Percentiles rank a stretch among this genome's conserved stretches.
These are phyloP conservation scores for Podila verticillata DNA, from an alignment of 192 early-diverging fungal genomes.

Conservation along the genomic window DNA sequence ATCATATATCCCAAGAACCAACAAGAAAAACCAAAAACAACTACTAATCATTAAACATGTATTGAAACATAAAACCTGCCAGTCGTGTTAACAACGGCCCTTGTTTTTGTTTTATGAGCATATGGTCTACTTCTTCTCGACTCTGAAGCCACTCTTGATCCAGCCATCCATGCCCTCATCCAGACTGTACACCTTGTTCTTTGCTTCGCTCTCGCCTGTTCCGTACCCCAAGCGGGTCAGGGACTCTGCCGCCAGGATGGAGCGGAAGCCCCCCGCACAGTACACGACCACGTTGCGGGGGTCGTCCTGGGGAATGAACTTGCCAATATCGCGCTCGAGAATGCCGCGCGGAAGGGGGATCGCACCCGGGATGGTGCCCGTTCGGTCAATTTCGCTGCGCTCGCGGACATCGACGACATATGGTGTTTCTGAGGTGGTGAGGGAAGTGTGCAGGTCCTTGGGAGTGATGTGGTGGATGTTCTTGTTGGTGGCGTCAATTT, in stretches of 20 bases:
- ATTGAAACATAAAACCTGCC: no score
- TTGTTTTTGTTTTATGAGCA: no score
- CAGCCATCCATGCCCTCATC: conserved; percentile 62
- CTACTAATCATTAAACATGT: no score
- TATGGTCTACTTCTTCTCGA: conserved; percentile 35
- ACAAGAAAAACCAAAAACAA: no score
- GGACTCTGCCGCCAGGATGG: conserved; percentile 60
- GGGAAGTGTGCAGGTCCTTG: conserved; percentile 24
- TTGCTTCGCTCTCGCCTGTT: conserved; percentile 1
- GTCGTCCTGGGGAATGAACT: conserved; percentile 50
- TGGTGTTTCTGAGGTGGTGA: not conserved
- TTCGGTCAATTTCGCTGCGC: conserved; percentile 52
- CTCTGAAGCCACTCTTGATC: conserved; percentile 57
- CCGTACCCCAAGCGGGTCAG: conserved; percentile 60
- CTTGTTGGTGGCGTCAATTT: conserved; percentile 44
- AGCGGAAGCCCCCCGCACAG: conserved; percentile 64
- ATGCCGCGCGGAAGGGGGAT: conserved; percentile 58
- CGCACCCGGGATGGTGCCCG: conserved; percentile 58
- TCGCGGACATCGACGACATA: conserved; percentile 63
- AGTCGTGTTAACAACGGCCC: no score
- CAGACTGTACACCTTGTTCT: conserved; percentile 52
- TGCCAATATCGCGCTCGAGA: conserved; percentile 57
- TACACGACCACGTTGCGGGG: conserved; percentile 59
- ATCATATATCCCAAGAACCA: no score
- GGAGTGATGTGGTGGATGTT: conserved; percentile 41